Base-by-base conservation (phyloP, 306 rosid species). In the Castanea mollissima region DNA sequence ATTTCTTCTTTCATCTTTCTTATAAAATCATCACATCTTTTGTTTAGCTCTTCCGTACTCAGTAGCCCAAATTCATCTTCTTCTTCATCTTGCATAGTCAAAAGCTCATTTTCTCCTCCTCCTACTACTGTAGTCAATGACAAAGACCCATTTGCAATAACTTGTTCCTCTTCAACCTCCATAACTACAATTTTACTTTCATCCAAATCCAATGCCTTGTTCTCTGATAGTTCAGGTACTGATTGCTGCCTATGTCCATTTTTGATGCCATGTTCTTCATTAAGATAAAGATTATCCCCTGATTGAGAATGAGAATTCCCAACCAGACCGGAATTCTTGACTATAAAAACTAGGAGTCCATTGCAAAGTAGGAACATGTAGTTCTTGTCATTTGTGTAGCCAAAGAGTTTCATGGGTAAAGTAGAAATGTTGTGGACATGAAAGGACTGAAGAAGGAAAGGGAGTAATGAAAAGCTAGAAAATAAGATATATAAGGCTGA, bases 11-110 rank as follows among this genome's bases (percentile, higher is more conserved):
- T 94, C 90, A 89, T 79, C 82, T 59, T 92, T 73, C 84, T 86
- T 3, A 94, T 94, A 52, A 94, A 92, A 21, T 92, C 97, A 12
- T 94, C 98, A 83, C 91, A 92, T 79, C 81, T 91, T 88, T 80
- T 87, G 80, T 94, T 91, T 25, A 94, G 86, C 79, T 92, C 97
- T 63, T 94, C 96, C 32, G 80, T 70, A 6, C 85, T 82, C 69
- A 70, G 71, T 9, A 21, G 15, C 38, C 13, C 87, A 74, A 5
- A 13, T 64, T 21, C 81, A 16, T 63, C 69, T 63, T 86, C 71
- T 29, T 68, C 83, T 34, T 80, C 78, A 27, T 29, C 38, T 6
- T 4, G 35, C 2, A 9, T 1, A 55, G 46, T 4, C 49, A 54
- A 74, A 3, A 54, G 12, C 58, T 14, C 23, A 0, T 49, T 15